phyloP scores from a whole-genome alignment of 345 rosid genomes.

The Fremontodendron californicum region DNA sequence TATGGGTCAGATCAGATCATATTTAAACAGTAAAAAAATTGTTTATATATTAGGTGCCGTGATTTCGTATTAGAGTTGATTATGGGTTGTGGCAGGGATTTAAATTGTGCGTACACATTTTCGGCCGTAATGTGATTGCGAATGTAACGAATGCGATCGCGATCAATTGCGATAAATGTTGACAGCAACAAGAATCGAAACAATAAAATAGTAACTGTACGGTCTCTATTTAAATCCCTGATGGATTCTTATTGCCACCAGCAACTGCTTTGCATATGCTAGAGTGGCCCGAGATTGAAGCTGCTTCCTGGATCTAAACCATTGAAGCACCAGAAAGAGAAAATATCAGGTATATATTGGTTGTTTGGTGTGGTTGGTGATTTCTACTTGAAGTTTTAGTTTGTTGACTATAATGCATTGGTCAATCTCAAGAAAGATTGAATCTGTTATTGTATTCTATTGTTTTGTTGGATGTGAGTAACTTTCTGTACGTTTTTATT shows the following conservation, averaged over 20 bases:
- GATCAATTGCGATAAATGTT: too few relatives aligned
- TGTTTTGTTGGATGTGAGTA: neutral
- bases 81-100: too few relatives aligned
- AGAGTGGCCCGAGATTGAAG: neutral
- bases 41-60: too few relatives aligned
- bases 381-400: neutral
- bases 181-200: too few relatives aligned
- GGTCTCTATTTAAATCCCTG: too few relatives aligned
- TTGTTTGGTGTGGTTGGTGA: neutral
- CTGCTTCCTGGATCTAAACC: neutral
- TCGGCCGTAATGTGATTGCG: too few relatives aligned
- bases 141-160: too few relatives aligned
- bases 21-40: too few relatives aligned
- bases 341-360: slow-evolving; percentile 18
- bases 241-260: neutral
- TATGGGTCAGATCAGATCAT: too few relatives aligned
- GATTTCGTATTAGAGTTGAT: too few relatives aligned
- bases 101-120: too few relatives aligned
- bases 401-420: neutral
- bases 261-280: neutral
- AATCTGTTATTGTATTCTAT: neutral
- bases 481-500: neutral
- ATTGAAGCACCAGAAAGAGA: slow-evolving; percentile 4
- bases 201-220: too few relatives aligned
- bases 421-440: neutral